Conservation (phyloP, 1,139 yeast species). For the Debaryomyces nepalensis region DNA sequence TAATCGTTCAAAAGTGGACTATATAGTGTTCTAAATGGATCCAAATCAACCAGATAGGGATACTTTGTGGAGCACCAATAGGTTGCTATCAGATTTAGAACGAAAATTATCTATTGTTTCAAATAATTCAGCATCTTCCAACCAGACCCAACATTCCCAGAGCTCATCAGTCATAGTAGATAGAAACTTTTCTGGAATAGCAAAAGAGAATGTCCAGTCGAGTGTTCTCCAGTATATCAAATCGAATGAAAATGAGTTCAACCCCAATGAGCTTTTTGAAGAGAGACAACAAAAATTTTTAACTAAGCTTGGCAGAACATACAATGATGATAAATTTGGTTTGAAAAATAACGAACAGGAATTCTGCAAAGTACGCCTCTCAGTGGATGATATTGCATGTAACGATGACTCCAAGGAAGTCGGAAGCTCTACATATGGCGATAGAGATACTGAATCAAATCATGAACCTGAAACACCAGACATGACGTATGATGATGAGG, state of each 20-base stretch:
- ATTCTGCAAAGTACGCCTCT: too few relatives aligned
- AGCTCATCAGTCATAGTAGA: conserved; percentile 39
- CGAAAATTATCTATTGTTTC: conserved; percentile 36
- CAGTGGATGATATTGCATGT: conserved; percentile 1
- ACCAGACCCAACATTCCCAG: conserved; percentile 29
- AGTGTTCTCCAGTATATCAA: conserved; percentile 37
- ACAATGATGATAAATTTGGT: conserved; percentile 24
- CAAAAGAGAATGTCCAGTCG: conserved; percentile 36
- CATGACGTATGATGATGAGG: conserved; percentile 17
- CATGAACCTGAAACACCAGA: too few relatives aligned
- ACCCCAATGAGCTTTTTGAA: conserved; percentile 34
- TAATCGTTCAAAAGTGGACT: conserved; percentile 6
- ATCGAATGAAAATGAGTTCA: conserved; percentile 22
- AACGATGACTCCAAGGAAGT: conserved; percentile 15
- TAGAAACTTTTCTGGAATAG: conserved; percentile 32
- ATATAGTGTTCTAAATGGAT: conserved; percentile 6
- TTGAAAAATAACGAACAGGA: conserved; percentile 12
- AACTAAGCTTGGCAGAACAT: conserved; percentile 35
- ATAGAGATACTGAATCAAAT: too few relatives aligned
- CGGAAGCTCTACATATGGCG: background rate
- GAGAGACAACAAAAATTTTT: conserved; percentile 41
- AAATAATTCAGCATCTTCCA: conserved; percentile 30
- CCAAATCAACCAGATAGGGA: conserved; percentile 12
- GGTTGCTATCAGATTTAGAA: conserved; percentile 35
- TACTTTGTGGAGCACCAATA: conserved; percentile 28